These are phyloP conservation scores for Helenozyma baotianmanensis DNA, from an alignment of 805 yeast genomes.

Conservation along the genomic window DNA sequence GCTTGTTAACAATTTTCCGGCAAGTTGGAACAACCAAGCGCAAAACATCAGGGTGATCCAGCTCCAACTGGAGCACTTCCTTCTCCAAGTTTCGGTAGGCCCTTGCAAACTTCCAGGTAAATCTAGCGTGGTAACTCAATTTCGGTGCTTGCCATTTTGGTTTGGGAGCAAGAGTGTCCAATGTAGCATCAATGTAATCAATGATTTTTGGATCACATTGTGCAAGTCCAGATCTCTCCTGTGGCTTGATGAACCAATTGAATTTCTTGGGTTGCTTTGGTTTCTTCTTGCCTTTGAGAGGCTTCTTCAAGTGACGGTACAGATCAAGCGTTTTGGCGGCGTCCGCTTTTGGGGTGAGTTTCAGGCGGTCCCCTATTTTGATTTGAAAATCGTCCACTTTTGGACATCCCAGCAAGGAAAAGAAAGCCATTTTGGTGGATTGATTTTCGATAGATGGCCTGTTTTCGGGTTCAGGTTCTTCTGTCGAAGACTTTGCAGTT, in stretches of 20 bases:
- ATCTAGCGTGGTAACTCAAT: slow-evolving; percentile 2
- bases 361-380: slow-evolving; percentile 2
- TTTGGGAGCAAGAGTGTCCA: slow-evolving; percentile 1
- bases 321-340: neutral
- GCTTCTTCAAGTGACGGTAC: neutral
- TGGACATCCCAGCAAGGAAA: too few relatives aligned
- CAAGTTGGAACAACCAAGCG: neutral
- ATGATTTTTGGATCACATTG: neutral
- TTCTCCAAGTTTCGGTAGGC: slow-evolving; percentile 2
- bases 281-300: neutral
- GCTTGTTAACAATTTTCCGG: slow-evolving; percentile 3
- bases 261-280: neutral
- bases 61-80: slow-evolving; percentile 3
- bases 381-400: too few relatives aligned
- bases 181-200: neutral
- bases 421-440: too few relatives aligned
- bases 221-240: neutral
- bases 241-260: neutral
- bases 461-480: too few relatives aligned
- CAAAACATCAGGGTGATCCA: slow-evolving; percentile 1
- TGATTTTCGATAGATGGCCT: too few relatives aligned
- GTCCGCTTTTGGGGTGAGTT: slow-evolving; percentile 1
- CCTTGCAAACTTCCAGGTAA: slow-evolving; percentile 1
- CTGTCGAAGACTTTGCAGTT: too few relatives aligned
- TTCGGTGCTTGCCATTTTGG: neutral